Conservation (phyloP, 163 green algal genomes). For the Chlamydomonas reinhardtii region DNA sequence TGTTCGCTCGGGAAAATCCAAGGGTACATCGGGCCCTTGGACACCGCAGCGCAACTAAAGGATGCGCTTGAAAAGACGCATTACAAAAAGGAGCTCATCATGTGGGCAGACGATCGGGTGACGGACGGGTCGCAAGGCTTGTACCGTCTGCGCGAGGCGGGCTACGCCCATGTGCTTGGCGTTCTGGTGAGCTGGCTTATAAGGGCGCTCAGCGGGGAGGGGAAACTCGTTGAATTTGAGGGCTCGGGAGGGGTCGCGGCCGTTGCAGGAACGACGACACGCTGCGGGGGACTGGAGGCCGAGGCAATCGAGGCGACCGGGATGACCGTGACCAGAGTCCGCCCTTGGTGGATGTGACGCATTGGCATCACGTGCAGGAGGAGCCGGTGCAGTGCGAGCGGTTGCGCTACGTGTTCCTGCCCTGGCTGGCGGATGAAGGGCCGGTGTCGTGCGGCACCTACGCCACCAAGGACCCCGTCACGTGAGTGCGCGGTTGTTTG, state of each 20-base stretch:
- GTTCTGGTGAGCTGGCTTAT: constrained; percentile 24
- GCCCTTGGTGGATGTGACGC: too few species aligned
- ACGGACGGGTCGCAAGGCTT: neutral
- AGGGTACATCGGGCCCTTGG: constrained; percentile 18
- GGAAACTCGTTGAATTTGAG: too few species aligned
- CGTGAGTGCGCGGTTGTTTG: too few species aligned
- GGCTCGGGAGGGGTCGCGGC: too few species aligned
- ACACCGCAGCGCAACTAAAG: neutral
- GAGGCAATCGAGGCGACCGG: too few species aligned
- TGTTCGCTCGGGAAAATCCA: neutral
- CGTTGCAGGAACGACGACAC: too few species aligned
- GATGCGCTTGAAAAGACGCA: neutral
- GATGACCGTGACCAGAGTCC: too few species aligned
- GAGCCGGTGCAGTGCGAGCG: constrained; percentile 11
- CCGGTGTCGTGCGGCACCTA: constrained; percentile 23
- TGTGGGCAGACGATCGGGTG: constrained; percentile 7
- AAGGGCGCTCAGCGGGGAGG: too few species aligned
- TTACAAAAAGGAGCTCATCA: constrained; percentile 13
- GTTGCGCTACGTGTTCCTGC: neutral
- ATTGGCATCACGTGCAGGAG: neutral
- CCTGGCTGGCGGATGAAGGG: neutral
- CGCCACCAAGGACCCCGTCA: neutral
- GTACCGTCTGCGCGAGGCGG: neutral
- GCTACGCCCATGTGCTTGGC: constrained; percentile 17
- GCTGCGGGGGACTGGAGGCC: too few species aligned